phyloP scores from a whole-genome alignment of 106 monocot genomes.

The Dioscorea dumetorum region DNA sequence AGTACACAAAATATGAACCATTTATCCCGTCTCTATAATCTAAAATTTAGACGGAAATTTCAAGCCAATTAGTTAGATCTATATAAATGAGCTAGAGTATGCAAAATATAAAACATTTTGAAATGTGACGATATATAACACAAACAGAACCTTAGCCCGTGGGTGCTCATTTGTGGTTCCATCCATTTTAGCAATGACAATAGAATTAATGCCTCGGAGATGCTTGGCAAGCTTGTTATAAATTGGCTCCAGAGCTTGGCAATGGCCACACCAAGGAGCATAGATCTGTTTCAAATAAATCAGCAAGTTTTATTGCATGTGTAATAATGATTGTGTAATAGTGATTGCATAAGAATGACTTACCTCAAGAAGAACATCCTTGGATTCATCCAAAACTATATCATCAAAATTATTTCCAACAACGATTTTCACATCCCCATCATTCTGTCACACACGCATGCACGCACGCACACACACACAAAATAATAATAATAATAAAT shows the following conservation, averaged over 20 bases:
- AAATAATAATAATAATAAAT: background rate
- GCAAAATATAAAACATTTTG: too few relatives aligned
- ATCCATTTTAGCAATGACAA: conserved; percentile 96
- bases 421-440: conserved; percentile 85
- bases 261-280: conserved; percentile 99
- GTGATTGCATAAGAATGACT: background rate
- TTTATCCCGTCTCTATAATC: too few relatives aligned
- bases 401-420: conserved; percentile 87
- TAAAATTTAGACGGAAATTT: too few relatives aligned
- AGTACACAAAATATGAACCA: too few relatives aligned
- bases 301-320: background rate
- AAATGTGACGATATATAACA: background rate
- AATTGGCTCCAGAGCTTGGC: conserved; percentile 81
- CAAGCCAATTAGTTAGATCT: too few relatives aligned
- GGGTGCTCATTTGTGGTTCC: conserved; percentile 96
- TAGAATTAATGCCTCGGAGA: conserved; percentile 59
- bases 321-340: background rate
- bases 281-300: conserved; percentile 50
- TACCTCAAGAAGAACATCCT: conserved; percentile 89
- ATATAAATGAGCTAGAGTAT: too few relatives aligned
- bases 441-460: conserved; percentile 65
- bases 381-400: conserved; percentile 85
- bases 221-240: conserved; percentile 96
- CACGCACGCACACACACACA: background rate
- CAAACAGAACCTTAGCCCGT: conserved; percentile 65